These are phyloP conservation scores for Fusarium drepaniforme DNA, from an alignment of 2,329 filamentous ascomycete genomes.

Conservation along the genomic window DNA sequence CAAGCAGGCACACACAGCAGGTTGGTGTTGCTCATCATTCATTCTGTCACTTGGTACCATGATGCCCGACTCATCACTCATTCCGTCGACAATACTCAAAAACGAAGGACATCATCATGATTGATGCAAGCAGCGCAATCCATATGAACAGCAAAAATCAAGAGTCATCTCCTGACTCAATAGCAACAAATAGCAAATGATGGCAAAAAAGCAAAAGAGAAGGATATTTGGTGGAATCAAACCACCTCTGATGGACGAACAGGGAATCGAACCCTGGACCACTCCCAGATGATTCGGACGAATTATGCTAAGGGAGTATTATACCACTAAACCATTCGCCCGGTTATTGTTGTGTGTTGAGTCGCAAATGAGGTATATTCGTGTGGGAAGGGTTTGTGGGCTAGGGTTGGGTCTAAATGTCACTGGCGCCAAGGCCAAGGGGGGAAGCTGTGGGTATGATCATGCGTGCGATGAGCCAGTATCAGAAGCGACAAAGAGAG, in stretches of 20 bases:
- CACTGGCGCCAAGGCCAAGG: background rate
- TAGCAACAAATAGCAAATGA: background rate
- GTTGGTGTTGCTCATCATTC: background rate
- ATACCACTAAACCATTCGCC: conserved; percentile 9
- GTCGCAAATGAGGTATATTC: background rate
- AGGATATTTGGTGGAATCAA: background rate
- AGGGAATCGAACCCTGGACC: conserved; percentile 44
- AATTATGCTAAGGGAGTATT: conserved; percentile 38
- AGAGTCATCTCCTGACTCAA: background rate
- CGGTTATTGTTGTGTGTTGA: background rate
- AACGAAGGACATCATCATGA: background rate
- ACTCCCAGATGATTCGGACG: conserved; percentile 33
- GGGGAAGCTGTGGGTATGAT: background rate
- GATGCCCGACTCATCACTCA: background rate
- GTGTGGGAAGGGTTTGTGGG: background rate
- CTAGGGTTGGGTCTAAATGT: background rate
- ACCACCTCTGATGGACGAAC: conserved; percentile 33
- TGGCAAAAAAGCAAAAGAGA: background rate
- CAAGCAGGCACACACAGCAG: background rate
- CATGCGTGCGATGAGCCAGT: background rate
- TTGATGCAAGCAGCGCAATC: background rate
- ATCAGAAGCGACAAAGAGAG: background rate
- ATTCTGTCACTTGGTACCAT: background rate
- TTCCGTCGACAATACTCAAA: background rate
- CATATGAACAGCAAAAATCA: background rate